phyloP scores from a whole-genome alignment of 2,329 filamentous ascomycete species.

The Aureobasidium uvarum region DNA sequence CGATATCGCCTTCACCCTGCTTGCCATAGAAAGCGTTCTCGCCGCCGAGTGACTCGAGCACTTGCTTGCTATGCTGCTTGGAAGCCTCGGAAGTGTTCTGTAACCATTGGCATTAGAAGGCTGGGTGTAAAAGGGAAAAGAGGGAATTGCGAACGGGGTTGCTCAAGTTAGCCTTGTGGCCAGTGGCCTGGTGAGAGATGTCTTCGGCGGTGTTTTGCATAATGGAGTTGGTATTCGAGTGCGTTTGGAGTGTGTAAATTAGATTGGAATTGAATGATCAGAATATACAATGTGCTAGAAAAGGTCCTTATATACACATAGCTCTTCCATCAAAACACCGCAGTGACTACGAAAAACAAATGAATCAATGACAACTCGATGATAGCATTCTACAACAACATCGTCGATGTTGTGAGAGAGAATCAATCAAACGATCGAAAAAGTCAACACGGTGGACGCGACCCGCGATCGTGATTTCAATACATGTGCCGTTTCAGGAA shows the following conservation, averaged over 20 bases:
- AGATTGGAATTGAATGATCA: background rate
- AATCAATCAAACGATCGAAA: background rate
- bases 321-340: background rate
- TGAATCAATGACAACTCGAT: background rate
- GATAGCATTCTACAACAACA: background rate
- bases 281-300: background rate
- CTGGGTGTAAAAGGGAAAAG: background rate
- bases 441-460: background rate
- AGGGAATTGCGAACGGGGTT: constrained; percentile 43
- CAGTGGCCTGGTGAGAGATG: constrained; percentile 48
- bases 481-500: constrained; percentile 4
- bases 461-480: constrained; percentile 7
- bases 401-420: background rate
- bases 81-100: constrained; percentile 48
- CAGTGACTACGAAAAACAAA: background rate
- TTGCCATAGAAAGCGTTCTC: constrained; percentile 45
- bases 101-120: background rate
- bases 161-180: constrained; percentile 51
- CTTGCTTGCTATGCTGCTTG: constrained; percentile 47
- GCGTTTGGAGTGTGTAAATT: background rate
- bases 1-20: constrained; percentile 39
- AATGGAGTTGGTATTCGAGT: background rate
- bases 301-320: background rate
- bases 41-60: constrained; percentile 37
- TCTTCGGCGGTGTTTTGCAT: constrained; percentile 29